These are phyloP conservation scores for Colletotrichum eleusines DNA, from an alignment of 2,329 filamentous ascomycete genomes.

Conservation along the genomic window DNA sequence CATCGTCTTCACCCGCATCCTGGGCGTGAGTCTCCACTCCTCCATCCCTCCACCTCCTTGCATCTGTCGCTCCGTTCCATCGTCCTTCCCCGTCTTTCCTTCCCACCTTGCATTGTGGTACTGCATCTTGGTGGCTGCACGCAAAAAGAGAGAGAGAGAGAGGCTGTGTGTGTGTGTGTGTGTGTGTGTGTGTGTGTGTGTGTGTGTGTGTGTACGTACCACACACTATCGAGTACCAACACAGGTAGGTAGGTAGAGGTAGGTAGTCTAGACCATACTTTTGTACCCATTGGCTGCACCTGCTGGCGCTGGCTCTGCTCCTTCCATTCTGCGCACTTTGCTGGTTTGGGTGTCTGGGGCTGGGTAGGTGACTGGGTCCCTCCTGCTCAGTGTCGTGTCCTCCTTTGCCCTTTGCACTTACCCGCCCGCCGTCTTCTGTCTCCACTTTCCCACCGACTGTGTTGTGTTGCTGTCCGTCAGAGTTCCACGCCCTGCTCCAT, in stretches of 20 bases:
- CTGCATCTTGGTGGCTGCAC: conserved; percentile 1
- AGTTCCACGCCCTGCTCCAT: conserved; percentile 34
- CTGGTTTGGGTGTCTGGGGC: conserved; percentile 12
- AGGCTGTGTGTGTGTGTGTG: too few species aligned
- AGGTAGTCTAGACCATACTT: too few species aligned
- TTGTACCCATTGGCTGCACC: not conserved
- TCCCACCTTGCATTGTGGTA: not conserved
- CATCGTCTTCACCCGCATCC: not conserved
- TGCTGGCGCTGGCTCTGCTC: conserved; percentile 1
- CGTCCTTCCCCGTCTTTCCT: conserved; percentile 21
- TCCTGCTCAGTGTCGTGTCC: not conserved
- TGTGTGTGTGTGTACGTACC: not conserved
- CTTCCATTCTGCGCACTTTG: conserved; percentile 19
- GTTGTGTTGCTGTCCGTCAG: conserved; percentile 40
- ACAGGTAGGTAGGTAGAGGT: not conserved
- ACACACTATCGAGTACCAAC: too few species aligned
- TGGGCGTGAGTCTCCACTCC: conserved; percentile 5
- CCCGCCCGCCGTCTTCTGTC: conserved; percentile 30
- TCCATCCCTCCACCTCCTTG: conserved; percentile 35
- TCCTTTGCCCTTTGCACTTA: conserved; percentile 23
- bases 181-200: not conserved
- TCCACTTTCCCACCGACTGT: conserved; percentile 38
- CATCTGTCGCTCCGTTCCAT: conserved; percentile 19
- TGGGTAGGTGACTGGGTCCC: conserved; percentile 18
- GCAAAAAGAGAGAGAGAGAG: too few species aligned